Conservation (phyloP, 345 rosid genomes). For the Camelina sativa region DNA sequence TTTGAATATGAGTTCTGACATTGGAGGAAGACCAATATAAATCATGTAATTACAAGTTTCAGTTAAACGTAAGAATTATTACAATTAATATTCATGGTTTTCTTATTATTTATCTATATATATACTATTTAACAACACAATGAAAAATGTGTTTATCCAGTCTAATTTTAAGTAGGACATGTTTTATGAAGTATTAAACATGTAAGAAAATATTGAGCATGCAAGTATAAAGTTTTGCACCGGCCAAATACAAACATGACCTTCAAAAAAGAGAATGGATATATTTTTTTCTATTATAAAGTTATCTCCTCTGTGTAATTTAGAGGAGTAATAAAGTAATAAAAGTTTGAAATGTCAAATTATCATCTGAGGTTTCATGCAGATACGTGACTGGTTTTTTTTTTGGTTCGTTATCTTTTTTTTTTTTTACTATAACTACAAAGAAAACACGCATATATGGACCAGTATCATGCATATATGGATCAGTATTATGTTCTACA, state of each 20-base stretch:
- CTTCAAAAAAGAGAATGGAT: not conserved
- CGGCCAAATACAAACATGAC: not conserved
- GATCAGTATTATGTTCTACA: too few relatives aligned
- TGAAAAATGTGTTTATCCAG: not conserved
- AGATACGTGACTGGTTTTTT: not conserved
- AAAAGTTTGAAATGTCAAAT: not conserved
- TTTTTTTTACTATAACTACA: not conserved
- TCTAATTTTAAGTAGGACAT: not conserved
- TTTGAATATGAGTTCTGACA: not conserved
- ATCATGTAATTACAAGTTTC: not conserved
- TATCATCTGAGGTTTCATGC: conserved; percentile 10
- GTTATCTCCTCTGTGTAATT: not conserved
- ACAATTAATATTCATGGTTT: not conserved
- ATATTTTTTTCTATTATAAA: too few relatives aligned
- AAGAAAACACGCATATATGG: not conserved
- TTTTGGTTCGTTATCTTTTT: too few relatives aligned
- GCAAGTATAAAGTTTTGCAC: conserved; percentile 1
- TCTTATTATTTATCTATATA: not conserved
- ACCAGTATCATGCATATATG: not conserved
- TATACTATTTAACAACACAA: not conserved
- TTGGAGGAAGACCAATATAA: not conserved
- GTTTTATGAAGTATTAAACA: not conserved
- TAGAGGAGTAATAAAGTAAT: not conserved
- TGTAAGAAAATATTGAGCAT: not conserved
- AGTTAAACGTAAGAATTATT: not conserved